phyloP scores from a whole-genome alignment of 2,329 filamentous ascomycete species.

The Fusarium buxicola region DNA sequence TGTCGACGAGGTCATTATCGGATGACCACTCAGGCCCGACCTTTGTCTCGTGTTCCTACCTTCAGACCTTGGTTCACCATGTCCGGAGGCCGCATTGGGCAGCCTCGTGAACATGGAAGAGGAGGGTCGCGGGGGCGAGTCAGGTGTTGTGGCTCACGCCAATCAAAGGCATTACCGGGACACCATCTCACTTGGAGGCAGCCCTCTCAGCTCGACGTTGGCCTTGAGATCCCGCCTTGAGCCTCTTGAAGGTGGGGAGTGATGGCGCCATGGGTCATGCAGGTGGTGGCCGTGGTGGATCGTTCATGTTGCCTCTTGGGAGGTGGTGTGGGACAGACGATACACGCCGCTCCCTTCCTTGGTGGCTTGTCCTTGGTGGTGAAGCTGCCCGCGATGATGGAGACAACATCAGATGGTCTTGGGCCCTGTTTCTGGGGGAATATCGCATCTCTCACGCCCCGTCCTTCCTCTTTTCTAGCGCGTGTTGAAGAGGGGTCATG shows the following conservation, averaged over 20 bases:
- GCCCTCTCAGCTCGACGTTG: constrained; percentile 25
- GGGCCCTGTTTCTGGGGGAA: constrained; percentile 23
- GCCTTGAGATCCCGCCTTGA: constrained; percentile 24
- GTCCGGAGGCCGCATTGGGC: constrained; percentile 42
- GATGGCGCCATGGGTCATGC: constrained; percentile 42
- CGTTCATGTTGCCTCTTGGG: background rate
- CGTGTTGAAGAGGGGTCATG: constrained; percentile 38
- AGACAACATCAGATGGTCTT: constrained; percentile 12
- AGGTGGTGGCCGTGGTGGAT: constrained; percentile 32
- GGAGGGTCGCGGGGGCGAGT: constrained; percentile 49
- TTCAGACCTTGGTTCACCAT: constrained; percentile 26
- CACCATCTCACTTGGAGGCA: constrained; percentile 38
- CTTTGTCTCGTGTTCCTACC: constrained; percentile 40
- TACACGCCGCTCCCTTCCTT: constrained; percentile 20
- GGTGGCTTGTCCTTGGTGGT: background rate
- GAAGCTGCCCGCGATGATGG: constrained; percentile 4
- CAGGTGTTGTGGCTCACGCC: constrained; percentile 54
- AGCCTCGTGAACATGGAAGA: constrained; percentile 48
- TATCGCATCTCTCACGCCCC: constrained; percentile 25
- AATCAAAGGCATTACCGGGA: constrained; percentile 46
- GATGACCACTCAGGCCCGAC: constrained; percentile 37
- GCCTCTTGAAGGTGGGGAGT: constrained; percentile 19
- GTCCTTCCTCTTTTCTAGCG: constrained; percentile 27
- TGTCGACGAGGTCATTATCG: constrained; percentile 30
- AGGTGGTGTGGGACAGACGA: constrained; percentile 16